Conservation (phyloP, 371 early-diverging fungal genomes). For the Mucor circinelloides region DNA sequence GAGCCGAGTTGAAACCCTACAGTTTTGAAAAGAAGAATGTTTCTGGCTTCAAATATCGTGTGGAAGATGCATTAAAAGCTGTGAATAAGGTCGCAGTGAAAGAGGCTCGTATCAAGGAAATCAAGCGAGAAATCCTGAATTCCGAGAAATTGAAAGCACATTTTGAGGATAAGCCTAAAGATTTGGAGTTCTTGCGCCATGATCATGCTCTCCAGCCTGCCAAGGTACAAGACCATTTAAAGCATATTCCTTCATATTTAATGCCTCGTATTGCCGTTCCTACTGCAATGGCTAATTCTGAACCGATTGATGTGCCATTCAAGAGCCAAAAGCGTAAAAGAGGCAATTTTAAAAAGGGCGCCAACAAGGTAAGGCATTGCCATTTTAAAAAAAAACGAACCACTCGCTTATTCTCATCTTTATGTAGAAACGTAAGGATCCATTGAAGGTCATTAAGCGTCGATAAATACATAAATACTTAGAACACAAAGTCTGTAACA, state of each 20-base stretch:
- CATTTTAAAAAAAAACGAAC: not conserved
- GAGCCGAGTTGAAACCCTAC: slow-evolving; percentile 75
- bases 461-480: slow-evolving; percentile 15
- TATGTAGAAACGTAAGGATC: slow-evolving; percentile 60
- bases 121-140: slow-evolving; percentile 91
- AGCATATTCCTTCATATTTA: slow-evolving; percentile 92
- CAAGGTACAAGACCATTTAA: slow-evolving; percentile 83
- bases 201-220: slow-evolving; percentile 87
- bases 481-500: not conserved
- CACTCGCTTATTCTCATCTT: not conserved
- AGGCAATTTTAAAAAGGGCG: slow-evolving; percentile 16
- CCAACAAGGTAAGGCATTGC: slow-evolving; percentile 21
- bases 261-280: slow-evolving; percentile 70
- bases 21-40: slow-evolving; percentile 88
- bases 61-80: slow-evolving; percentile 83
- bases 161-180: slow-evolving; percentile 95
- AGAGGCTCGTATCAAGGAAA: slow-evolving; percentile 91
- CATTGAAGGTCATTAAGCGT: slow-evolving; percentile 52
- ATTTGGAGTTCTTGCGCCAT: slow-evolving; percentile 90
- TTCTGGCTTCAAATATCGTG: slow-evolving; percentile 90
- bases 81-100: slow-evolving; percentile 79
- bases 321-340: slow-evolving; percentile 36
- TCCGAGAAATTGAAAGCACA: slow-evolving; percentile 94
- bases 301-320: slow-evolving; percentile 32
- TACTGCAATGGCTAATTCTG: slow-evolving; percentile 18